phyloP scores from a whole-genome alignment of 306 rosid genomes.

The Mimosa pudica region DNA sequence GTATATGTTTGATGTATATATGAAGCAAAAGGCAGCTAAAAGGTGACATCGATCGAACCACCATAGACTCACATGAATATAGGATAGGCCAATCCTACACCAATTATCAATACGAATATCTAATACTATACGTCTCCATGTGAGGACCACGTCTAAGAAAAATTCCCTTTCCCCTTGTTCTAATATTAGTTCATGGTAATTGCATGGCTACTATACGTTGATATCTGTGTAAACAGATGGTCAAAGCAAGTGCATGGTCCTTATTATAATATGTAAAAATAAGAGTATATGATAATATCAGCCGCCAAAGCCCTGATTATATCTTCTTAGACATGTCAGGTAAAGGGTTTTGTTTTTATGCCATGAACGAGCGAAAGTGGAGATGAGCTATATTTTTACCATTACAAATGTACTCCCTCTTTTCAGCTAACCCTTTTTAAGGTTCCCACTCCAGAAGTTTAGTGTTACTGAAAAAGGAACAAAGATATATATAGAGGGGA shows the following conservation, averaged over 20 bases:
- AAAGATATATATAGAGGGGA: neutral
- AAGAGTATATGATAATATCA: neutral
- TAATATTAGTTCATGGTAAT: neutral
- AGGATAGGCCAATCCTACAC: neutral
- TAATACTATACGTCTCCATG: neutral
- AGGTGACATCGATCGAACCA: conserved; percentile 9
- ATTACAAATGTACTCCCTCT: neutral
- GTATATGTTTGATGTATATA: neutral
- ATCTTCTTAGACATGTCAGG: neutral
- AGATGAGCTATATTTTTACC: neutral
- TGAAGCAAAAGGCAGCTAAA: conserved; percentile 14
- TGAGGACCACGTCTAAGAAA: neutral
- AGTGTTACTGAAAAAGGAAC: neutral
- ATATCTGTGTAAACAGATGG: neutral
- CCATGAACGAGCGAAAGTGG: neutral
- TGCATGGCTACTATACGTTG: neutral
- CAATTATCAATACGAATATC: neutral
- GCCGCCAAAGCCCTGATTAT: neutral
- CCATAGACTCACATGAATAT: neutral
- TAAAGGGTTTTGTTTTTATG: neutral
- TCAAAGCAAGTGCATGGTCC: neutral
- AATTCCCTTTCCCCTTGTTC: neutral
- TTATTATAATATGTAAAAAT: neutral
- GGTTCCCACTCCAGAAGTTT: neutral
- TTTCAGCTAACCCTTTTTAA: neutral